These are phyloP conservation scores for Talaromyces atroroseus DNA, from an alignment of 2,329 filamentous ascomycete species.

Conservation along the genomic window DNA sequence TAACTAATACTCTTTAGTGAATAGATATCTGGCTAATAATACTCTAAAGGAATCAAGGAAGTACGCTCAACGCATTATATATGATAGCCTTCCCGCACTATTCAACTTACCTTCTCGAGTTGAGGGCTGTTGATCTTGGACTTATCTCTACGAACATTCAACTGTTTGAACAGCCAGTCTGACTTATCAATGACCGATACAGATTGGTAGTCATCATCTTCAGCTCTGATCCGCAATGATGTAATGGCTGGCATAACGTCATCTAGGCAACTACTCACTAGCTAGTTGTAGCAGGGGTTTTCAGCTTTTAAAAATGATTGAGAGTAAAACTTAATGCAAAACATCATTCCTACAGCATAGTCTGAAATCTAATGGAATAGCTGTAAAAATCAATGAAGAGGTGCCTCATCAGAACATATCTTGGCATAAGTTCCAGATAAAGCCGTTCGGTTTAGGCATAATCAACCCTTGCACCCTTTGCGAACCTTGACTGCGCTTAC, in stretches of 20 bases:
- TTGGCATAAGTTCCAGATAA: neutral
- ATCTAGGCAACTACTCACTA: neutral
- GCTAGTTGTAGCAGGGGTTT: neutral
- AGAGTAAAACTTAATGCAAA: neutral
- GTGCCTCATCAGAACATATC: neutral
- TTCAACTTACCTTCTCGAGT: neutral
- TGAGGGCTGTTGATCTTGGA: neutral
- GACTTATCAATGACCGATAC: neutral
- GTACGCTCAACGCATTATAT: neutral
- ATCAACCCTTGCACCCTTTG: too few species aligned
- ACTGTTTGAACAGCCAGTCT: neutral
- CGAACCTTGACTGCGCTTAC: too few species aligned
- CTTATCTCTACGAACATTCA: neutral
- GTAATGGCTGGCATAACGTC: neutral
- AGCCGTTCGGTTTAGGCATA: neutral
- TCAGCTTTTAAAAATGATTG: too few species aligned
- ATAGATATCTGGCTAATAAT: neutral
- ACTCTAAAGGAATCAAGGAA: neutral
- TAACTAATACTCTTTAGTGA: too few species aligned
- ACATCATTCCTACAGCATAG: neutral
- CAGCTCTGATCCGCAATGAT: neutral
- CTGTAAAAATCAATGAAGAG: neutral
- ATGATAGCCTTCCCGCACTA: neutral
- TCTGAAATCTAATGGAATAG: neutral
- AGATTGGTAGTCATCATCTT: neutral